A percentile compares a stretch with the other conserved stretches of the same genome.
Conservation (phyloP, 2,329 filamentous ascomycete genomes). For the Alternaria arbusti region DNA sequence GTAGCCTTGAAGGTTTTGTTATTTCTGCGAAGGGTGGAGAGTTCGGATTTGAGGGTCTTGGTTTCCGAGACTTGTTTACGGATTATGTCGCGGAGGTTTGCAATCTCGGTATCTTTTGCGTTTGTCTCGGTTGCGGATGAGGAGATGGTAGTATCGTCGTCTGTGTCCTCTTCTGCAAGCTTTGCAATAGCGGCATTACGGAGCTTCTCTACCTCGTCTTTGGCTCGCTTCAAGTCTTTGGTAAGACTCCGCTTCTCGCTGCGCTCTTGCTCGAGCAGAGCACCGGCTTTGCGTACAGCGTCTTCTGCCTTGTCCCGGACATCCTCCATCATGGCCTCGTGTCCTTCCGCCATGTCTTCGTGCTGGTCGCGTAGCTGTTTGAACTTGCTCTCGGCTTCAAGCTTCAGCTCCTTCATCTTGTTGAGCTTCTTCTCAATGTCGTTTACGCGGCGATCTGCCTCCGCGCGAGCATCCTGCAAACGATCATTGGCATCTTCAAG, state of each 20-base stretch:
- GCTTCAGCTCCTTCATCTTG: conserved; percentile 36
- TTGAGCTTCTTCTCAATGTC: conserved; percentile 40
- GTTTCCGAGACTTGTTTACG: conserved; percentile 32
- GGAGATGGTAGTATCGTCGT: conserved; percentile 18
- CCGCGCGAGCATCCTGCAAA: conserved; percentile 29
- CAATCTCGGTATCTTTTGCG: conserved; percentile 35
- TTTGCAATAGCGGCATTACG: conserved; percentile 20
- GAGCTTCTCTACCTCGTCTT: conserved; percentile 29
- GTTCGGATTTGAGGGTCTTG: conserved; percentile 31
- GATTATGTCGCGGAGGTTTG: conserved; percentile 33
- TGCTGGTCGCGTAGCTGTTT: conserved; percentile 36
- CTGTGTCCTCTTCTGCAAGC: conserved; percentile 14
- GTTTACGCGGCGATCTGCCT: conserved; percentile 36
- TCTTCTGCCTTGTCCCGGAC: conserved; percentile 46
- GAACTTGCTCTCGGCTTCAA: conserved; percentile 31
- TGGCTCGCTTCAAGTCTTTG: conserved; percentile 35
- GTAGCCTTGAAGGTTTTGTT: conserved; percentile 24
- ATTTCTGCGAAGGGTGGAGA: conserved; percentile 17
- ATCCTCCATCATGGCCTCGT: conserved; percentile 34
- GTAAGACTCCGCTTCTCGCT: conserved; percentile 37
- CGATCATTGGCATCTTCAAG: conserved; percentile 34
- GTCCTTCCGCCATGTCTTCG: conserved; percentile 34
- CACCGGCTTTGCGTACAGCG: conserved; percentile 41
- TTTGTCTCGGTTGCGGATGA: conserved; percentile 13
- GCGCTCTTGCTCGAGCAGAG: conserved; percentile 42